A percentile compares a stretch with the other conserved stretches of the same genome.
Evolutionary conservation across 1,139 yeast genomes (phyloP).

Genomic region (Saccharomyces hybrid): DNA sequence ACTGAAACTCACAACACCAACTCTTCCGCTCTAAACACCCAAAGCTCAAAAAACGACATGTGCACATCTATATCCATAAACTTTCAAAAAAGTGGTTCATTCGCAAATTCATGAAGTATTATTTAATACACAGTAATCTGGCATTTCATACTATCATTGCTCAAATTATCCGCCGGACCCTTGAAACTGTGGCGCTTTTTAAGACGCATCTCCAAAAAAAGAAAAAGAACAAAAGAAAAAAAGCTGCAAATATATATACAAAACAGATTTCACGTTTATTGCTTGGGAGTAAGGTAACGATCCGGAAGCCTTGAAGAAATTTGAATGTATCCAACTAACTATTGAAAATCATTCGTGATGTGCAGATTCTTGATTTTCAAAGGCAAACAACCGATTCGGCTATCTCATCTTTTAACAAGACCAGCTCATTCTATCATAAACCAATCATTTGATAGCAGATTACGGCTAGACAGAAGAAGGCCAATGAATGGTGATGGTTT

Average conservation of each 20-base stretch:
- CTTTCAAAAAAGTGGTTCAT: neutral
- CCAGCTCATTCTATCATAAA: conserved; percentile 97
- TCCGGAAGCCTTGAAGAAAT: neutral
- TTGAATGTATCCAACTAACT: neutral
- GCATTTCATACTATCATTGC: neutral
- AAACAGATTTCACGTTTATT: neutral
- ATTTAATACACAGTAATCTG: neutral
- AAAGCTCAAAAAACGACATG: neutral
- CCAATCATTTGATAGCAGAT: conserved; percentile 86
- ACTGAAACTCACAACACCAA: neutral
- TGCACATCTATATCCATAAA: neutral
- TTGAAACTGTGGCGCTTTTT: neutral
- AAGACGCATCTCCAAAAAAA: neutral
- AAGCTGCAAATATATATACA: neutral
- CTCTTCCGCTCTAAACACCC: neutral
- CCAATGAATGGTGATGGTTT: conserved; percentile 98
- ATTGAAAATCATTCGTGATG: conserved; percentile 15
- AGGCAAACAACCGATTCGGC: conserved; percentile 71
- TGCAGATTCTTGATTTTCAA: conserved; percentile 33
- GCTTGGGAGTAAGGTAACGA: neutral
- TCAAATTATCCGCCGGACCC: neutral
- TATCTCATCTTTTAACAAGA: conserved; percentile 79
- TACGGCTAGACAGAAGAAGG: conserved; percentile 76
- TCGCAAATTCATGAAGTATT: neutral
- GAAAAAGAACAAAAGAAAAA: neutral